Base-by-base conservation (phyloP, 805 yeast species). In the Cyberlindnera nakhonratchasimensis region DNA sequence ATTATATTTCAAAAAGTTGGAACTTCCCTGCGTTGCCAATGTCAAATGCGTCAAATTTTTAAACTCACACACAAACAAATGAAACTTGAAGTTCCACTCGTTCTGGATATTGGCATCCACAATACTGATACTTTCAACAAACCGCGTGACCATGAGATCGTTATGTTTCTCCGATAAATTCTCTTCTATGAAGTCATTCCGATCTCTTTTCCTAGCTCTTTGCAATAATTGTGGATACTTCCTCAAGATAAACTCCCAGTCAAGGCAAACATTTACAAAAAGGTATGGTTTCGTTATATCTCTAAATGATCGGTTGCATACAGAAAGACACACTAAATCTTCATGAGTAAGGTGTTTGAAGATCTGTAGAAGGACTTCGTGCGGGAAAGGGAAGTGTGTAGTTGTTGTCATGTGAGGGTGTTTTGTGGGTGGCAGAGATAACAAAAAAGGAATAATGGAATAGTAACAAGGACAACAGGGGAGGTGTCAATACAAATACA, bases 51-150 rank as follows among this genome's bases (percentile, higher is more conserved):
- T 40, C 35, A 65, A 30, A 32, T 57, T 61, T 6, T 21, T 30
- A 31, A 64, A 54, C 5, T 32, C 24, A 1, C 41, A 19, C 10
- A 61, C 58, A 17, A 63, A 40, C 14, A 45, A 40, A 22, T 57
- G 54, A 34, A 60, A 61, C n/a, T 59, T 59, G 39, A 60, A 63
- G 28, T 60, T 57, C 69, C 69, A 64, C 41, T 64, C 67, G 29
- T 58, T 51, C 19, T 55, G 55, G n/a, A 64, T 45, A 32, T 62
- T 56, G 8, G 55, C 46, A 14, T 62, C 57, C 7, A 54, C 42
- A 19, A 64, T 52, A 23, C 55, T 47, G n/a, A 64, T 34, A 5
- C 39, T 46, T 40, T 59, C 63, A n/a, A 61, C 54, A 35, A 23
- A 46, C 11, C 20, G n/a, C n/a, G 17, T 39, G 20, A 43, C 42